A percentile compares a stretch with the other conserved stretches of the same genome.
These are phyloP conservation scores for Suillus bovinus DNA, from an alignment of 768 basidiomycete genomes.

Conservation along the genomic window DNA sequence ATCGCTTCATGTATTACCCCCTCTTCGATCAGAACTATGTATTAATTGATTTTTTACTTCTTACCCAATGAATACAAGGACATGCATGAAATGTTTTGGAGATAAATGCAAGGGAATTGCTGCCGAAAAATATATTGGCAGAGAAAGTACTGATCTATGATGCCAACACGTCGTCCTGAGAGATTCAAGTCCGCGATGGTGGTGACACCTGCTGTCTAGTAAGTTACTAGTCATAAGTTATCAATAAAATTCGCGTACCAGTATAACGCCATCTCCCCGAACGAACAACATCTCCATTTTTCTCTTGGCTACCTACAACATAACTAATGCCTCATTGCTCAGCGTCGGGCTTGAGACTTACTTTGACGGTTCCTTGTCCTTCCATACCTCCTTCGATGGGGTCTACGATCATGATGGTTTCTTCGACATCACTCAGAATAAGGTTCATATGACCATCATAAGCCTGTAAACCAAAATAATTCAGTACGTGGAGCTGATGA, in stretches of 20 bases:
- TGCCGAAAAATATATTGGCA: conserved; percentile 38
- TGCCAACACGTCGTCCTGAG: neutral
- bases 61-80: conserved; percentile 10
- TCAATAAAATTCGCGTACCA: conserved; percentile 52
- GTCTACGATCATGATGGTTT: conserved; percentile 96
- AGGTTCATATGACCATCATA: conserved; percentile 99
- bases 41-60: conserved; percentile 3
- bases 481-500: conserved; percentile 10
- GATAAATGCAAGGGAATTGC: conserved; percentile 14
- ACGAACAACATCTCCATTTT: conserved; percentile 99
- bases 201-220: conserved; percentile 64
- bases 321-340: neutral
- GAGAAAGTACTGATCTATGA: conserved; percentile 10
- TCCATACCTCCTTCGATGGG: conserved; percentile 62
- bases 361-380: conserved; percentile 65
- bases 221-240: conserved; percentile 10
- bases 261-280: conserved; percentile 93
- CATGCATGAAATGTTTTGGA: neutral
- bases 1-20: neutral
- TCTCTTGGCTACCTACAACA: conserved; percentile 77
- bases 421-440: conserved; percentile 96
- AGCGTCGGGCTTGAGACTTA: conserved; percentile 28
- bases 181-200: conserved; percentile 63
- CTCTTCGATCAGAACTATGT: conserved; percentile 3
- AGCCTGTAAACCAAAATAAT: conserved; percentile 55